A percentile compares a stretch with the other conserved stretches of the same genome.
These are phyloP conservation scores for Chlorella variabilis DNA, from an alignment of 163 green algal genomes.

Conservation along the genomic window DNA sequence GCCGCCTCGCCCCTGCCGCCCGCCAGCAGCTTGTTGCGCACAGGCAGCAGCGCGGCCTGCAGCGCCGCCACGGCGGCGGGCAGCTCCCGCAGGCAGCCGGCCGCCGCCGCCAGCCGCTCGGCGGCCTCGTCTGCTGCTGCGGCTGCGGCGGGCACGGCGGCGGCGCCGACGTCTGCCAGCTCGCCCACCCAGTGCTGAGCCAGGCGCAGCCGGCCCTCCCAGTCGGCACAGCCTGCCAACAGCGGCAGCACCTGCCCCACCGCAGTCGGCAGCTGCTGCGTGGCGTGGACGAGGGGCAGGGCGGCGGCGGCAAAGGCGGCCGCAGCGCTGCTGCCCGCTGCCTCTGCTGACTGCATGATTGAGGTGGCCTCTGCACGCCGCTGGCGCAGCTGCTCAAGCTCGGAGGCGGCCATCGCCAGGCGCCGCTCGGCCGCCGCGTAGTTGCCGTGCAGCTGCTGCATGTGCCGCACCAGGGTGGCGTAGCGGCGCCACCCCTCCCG, in stretches of 20 bases:
- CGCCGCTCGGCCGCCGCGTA: neutral
- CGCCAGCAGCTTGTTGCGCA: conserved; percentile 33
- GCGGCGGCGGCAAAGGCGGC: conserved; percentile 9
- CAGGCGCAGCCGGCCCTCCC: neutral
- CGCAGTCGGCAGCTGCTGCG: conserved; percentile 13
- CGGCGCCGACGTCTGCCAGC: neutral
- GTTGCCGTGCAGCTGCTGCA: conserved; percentile 18
- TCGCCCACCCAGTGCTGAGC: neutral
- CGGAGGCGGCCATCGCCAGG: neutral
- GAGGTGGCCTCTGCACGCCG: neutral
- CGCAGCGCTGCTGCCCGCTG: neutral
- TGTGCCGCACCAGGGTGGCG: conserved; percentile 36
- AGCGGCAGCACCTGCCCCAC: neutral
- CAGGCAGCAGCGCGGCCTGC: conserved; percentile 18
- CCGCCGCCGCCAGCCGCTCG: neutral
- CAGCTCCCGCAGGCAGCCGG: neutral
- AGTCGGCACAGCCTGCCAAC: neutral
- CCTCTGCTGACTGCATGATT: conserved; percentile 13
- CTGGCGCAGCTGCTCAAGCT: conserved; percentile 19
- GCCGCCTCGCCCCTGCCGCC: conserved; percentile 13
- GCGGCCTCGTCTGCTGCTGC: neutral
- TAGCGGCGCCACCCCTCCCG: conserved; percentile 41
- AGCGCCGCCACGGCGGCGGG: neutral
- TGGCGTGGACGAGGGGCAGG: conserved; percentile 7
- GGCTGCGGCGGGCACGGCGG: neutral